A percentile compares a stretch with the other conserved stretches of the same genome.
Evolutionary conservation across 441 rosid genomes (phyloP).

Genomic region (Erodium texanum): DNA sequence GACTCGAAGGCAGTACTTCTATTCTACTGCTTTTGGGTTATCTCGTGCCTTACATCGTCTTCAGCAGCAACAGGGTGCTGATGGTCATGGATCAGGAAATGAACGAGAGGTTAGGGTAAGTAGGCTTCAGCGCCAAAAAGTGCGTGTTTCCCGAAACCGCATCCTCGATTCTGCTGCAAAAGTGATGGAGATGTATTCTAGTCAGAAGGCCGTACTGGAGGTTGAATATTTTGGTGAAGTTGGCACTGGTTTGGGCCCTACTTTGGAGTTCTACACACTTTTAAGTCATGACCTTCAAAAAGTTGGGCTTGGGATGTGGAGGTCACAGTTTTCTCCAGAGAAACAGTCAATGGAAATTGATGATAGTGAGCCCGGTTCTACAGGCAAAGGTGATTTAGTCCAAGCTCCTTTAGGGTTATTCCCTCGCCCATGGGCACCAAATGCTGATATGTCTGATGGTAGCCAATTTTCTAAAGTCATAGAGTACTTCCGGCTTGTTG

Average conservation of each 20-base stretch:
- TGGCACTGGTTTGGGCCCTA: conserved; percentile 99
- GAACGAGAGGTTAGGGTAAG: conserved; percentile 95
- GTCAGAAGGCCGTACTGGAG: conserved; percentile 98
- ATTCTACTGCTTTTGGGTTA: conserved; percentile 97
- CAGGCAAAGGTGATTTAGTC: conserved; percentile 1
- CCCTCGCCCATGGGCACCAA: conserved; percentile 10
- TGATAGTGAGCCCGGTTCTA: conserved; percentile 29
- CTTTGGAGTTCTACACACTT: conserved; percentile 95
- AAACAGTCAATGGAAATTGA: conserved; percentile 51
- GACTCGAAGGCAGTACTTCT: conserved; percentile 90
- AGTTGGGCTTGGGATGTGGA: conserved; percentile 87
- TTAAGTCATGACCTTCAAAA: conserved; percentile 93
- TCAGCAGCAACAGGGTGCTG: conserved; percentile 99
- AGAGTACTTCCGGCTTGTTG: conserved; percentile 6
- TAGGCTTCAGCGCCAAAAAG: conserved; percentile 97
- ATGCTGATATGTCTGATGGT: not conserved
- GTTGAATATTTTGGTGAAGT: conserved; percentile 99
- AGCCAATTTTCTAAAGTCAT: conserved; percentile 7
- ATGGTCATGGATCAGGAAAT: conserved; percentile 72
- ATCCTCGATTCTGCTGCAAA: conserved; percentile 98
- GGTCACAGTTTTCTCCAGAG: conserved; percentile 51
- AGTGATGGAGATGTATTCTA: conserved; percentile 99
- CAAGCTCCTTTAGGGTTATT: conserved; percentile 7
- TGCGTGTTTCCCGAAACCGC: conserved; percentile 94
- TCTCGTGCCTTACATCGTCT: conserved; percentile 96